These are phyloP conservation scores for Claviceps humidiphila DNA, from an alignment of 2,329 filamentous ascomycete genomes.

Conservation along the genomic window DNA sequence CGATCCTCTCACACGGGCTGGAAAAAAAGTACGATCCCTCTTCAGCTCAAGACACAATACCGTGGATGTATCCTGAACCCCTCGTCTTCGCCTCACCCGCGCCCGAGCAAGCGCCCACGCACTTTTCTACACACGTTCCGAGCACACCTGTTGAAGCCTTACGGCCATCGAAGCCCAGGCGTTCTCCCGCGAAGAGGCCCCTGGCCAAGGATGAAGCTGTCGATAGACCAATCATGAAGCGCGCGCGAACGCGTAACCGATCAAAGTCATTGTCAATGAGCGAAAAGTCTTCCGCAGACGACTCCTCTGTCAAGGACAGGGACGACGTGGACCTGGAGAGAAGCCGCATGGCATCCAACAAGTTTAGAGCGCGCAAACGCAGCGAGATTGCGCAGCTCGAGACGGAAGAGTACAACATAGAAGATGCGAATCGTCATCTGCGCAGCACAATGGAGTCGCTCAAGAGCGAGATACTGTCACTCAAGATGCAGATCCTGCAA, in stretches of 20 bases:
- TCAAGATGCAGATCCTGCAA: slow-evolving; percentile 13
- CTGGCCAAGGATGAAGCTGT: background rate
- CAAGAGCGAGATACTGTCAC: slow-evolving; percentile 9
- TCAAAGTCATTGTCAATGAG: background rate
- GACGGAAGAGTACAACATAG: slow-evolving; percentile 9
- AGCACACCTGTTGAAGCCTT: background rate
- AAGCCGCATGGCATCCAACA: slow-evolving; percentile 15
- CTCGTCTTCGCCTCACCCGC: background rate
- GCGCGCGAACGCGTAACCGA: background rate
- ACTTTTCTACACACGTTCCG: background rate
- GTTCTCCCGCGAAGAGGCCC: background rate
- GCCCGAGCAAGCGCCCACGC: background rate
- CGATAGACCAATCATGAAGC: background rate
- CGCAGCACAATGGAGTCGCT: slow-evolving; percentile 6
- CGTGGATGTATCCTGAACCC: background rate
- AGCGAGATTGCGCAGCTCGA: slow-evolving; percentile 9
- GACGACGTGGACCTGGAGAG: slow-evolving; percentile 6
- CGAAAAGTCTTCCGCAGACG: background rate
- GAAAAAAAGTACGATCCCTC: background rate
- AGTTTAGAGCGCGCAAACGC: slow-evolving; percentile 12
- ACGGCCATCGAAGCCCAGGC: background rate
- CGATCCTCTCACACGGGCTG: background rate
- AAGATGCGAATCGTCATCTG: slow-evolving; percentile 8
- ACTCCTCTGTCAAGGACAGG: background rate
- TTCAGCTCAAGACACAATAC: background rate